phyloP scores from a whole-genome alignment of 2,329 filamentous ascomycete species.

The Teratosphaeria zuluensis region DNA sequence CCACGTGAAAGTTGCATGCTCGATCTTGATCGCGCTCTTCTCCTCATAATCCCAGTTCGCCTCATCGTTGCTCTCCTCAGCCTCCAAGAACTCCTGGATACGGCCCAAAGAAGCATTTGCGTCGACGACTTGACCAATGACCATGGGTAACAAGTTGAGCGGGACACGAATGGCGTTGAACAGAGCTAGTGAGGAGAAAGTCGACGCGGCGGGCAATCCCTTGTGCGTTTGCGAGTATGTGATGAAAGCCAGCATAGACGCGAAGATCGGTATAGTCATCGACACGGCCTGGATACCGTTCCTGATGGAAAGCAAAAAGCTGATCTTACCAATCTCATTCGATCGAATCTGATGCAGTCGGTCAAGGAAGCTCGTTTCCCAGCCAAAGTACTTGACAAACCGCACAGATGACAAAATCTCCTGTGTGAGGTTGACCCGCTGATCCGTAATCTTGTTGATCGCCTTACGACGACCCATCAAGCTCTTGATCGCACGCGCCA shows the following conservation, averaged over 20 bases:
- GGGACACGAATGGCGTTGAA: constrained; percentile 90
- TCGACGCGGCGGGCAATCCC: constrained; percentile 57
- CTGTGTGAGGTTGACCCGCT: constrained; percentile 81
- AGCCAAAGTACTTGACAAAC: constrained; percentile 95
- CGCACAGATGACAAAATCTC: constrained; percentile 85
- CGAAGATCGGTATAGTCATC: constrained; percentile 82
- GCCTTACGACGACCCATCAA: constrained; percentile 64
- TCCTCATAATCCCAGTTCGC: constrained; percentile 47
- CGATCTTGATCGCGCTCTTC: constrained; percentile 55
- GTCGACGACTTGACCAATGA: constrained; percentile 83
- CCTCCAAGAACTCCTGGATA: constrained; percentile 77
- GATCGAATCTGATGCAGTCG: constrained; percentile 64
- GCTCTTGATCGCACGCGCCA: constrained; percentile 67
- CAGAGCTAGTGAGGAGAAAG: constrained; percentile 87
- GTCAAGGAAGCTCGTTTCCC: constrained; percentile 79
- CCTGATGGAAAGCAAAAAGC: constrained; percentile 69
- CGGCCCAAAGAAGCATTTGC: constrained; percentile 76
- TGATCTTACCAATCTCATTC: constrained; percentile 73
- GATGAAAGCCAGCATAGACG: constrained; percentile 91
- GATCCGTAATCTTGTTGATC: constrained; percentile 92
- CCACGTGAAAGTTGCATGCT: constrained; percentile 76
- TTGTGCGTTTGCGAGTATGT: constrained; percentile 60
- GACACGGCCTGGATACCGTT: constrained; percentile 78
- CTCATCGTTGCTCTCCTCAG: constrained; percentile 74
- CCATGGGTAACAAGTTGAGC: constrained; percentile 76